Conservation (phyloP, 257 asterid genomes). For the Jacaranda copaia region DNA sequence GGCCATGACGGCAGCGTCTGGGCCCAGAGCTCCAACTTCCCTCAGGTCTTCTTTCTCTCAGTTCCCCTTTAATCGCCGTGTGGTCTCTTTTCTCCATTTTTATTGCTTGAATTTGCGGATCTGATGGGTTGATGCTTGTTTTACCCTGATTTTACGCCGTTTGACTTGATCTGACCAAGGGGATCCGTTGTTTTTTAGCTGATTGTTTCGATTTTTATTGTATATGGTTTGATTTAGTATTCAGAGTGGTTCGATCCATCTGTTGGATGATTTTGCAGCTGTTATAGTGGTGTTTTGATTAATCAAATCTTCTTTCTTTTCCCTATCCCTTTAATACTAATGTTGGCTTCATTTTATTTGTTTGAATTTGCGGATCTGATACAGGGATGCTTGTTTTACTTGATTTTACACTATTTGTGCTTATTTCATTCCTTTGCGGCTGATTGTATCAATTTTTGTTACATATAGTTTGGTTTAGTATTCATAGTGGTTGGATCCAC, state of each 20-base stretch:
- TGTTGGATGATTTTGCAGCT: neutral
- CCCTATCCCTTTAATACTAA: neutral
- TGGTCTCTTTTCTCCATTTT: neutral
- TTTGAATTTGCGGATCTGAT: slow-evolving; percentile 41
- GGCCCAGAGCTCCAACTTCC: slow-evolving; percentile 82
- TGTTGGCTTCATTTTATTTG: neutral
- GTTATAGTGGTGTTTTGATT: neutral
- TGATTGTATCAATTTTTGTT: neutral
- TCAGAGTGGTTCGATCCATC: slow-evolving; percentile 18
- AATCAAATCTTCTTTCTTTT: slow-evolving; percentile 40
- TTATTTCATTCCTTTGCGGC: slow-evolving; percentile 15
- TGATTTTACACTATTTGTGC: slow-evolving; percentile 2
- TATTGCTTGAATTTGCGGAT: slow-evolving; percentile 27
- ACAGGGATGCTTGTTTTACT: slow-evolving; percentile 10
- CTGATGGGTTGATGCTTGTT: slow-evolving; percentile 22
- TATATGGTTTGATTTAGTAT: slow-evolving; percentile 24
- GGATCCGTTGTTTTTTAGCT: slow-evolving; percentile 28
- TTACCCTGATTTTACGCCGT: neutral
- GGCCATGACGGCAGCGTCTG: slow-evolving; percentile 86
- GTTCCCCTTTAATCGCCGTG: neutral
- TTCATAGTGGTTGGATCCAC: slow-evolving; percentile 19
- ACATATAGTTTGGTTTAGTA: slow-evolving; percentile 16
- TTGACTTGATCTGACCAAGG: slow-evolving; percentile 8
- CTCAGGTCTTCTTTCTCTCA: slow-evolving; percentile 54
- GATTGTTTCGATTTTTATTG: neutral